These are phyloP conservation scores for Areca catechu DNA, from an alignment of 176 grass and related monocot genomes.

Conservation along the genomic window DNA sequence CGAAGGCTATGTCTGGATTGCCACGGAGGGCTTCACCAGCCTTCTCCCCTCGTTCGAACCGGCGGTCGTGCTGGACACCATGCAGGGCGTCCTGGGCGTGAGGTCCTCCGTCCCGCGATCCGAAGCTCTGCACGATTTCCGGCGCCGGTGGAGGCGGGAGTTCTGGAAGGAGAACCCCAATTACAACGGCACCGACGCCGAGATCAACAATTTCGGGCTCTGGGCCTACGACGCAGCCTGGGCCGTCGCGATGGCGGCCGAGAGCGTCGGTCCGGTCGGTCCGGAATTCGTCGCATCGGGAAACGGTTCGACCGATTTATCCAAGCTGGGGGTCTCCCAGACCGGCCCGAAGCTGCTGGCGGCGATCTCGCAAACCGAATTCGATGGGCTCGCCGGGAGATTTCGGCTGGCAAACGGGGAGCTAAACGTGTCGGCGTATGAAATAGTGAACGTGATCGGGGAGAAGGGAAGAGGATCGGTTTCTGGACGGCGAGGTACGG, in stretches of 20 bases:
- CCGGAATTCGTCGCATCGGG: slow-evolving; percentile 12
- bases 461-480: slow-evolving; percentile 34
- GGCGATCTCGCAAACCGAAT: slow-evolving; percentile 12
- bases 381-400: slow-evolving; percentile 45
- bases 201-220: slow-evolving; percentile 13
- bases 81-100: slow-evolving; percentile 61
- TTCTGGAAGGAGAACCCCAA: slow-evolving; percentile 30
- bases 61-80: slow-evolving; percentile 3
- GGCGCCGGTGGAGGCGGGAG: slow-evolving; percentile 25
- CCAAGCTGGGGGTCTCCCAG: slow-evolving; percentile 28
- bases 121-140: slow-evolving; percentile 18
- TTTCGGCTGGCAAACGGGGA: slow-evolving; percentile 40
- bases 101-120: slow-evolving; percentile 25
- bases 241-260: slow-evolving; percentile 35
- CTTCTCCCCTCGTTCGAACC: slow-evolving; percentile 6
- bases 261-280: slow-evolving; percentile 16
- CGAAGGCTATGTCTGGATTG: slow-evolving; percentile 40
- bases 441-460: slow-evolving; percentile 50
- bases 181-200: background rate
- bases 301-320: slow-evolving; percentile 27
- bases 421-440: slow-evolving; percentile 29
- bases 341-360: slow-evolving; percentile 29
- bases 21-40: slow-evolving; percentile 24
- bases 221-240: slow-evolving; percentile 50
- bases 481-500: slow-evolving; percentile 38